Percentiles rank a stretch among this genome's conserved stretches.
Conservation (phyloP, 495 filamentous ascomycete genomes). For the Aspergillus avenaceus region DNA sequence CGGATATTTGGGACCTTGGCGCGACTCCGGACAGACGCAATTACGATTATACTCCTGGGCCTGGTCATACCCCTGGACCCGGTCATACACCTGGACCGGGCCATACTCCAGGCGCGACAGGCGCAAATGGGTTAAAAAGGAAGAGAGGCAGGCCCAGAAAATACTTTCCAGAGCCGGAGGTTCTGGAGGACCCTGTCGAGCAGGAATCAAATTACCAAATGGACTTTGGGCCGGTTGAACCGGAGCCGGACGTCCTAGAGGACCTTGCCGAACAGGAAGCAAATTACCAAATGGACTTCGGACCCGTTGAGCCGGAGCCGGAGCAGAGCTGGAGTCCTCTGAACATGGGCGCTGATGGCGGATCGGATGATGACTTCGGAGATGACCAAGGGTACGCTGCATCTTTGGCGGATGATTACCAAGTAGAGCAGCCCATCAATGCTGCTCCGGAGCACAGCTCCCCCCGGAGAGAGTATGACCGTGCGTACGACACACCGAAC, state of each 20-base stretch:
- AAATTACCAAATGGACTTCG: background rate
- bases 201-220: constrained; percentile 2
- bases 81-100: constrained; percentile 24
- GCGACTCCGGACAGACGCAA: constrained; percentile 35
- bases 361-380: constrained; percentile 11
- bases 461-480: constrained; percentile 9
- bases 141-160: constrained; percentile 41
- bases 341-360: constrained; percentile 20
- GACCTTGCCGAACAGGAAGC: constrained; percentile 13
- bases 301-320: constrained; percentile 14
- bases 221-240: constrained; percentile 10
- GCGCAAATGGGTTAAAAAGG: constrained; percentile 23
- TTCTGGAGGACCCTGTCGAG: constrained; percentile 13
- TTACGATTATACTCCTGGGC: constrained; percentile 32
- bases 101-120: constrained; percentile 8
- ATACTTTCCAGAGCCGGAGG: constrained; percentile 20
- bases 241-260: constrained; percentile 13
- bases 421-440: constrained; percentile 7
- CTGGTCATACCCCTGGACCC: constrained; percentile 11
- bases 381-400: constrained; percentile 14
- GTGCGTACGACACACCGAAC: constrained; percentile 26
- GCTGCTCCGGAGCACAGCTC: constrained; percentile 4
- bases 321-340: constrained; percentile 22
- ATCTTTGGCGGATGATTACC: constrained; percentile 21
- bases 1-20: constrained; percentile 22